Conservation (phyloP, 2,329 filamentous ascomycete genomes). For the Chaetomium strumarium region DNA sequence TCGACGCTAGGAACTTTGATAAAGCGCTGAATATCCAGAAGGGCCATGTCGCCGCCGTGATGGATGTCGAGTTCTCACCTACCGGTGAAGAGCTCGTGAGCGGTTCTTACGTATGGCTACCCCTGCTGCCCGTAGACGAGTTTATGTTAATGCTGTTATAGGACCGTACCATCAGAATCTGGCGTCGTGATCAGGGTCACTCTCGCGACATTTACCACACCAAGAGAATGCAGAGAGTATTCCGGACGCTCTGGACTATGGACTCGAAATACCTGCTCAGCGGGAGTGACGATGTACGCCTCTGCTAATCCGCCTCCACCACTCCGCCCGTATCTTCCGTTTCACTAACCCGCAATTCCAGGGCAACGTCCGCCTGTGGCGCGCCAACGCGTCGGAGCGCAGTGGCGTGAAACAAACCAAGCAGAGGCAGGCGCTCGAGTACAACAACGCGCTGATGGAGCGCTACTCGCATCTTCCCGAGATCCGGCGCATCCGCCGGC, state of each 20-base stretch:
- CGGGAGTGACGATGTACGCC: slow-evolving; percentile 89
- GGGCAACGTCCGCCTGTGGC: slow-evolving; percentile 62
- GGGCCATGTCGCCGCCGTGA: slow-evolving; percentile 83
- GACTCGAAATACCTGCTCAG: slow-evolving; percentile 86
- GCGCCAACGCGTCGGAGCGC: slow-evolving; percentile 74
- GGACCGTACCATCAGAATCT: slow-evolving; percentile 81
- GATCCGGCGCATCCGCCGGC: slow-evolving; percentile 80
- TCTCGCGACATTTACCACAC: slow-evolving; percentile 94
- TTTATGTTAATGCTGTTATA: slow-evolving; percentile 37
- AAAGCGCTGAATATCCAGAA: slow-evolving; percentile 85
- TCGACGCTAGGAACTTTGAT: slow-evolving; percentile 89
- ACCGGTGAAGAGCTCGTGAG: slow-evolving; percentile 91
- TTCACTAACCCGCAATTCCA: neutral
- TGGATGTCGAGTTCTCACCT: slow-evolving; percentile 93
- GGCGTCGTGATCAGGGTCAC: slow-evolving; percentile 73
- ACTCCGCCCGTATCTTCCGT: neutral
- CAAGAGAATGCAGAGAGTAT: slow-evolving; percentile 77
- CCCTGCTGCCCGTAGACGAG: neutral
- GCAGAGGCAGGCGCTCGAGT: slow-evolving; percentile 84
- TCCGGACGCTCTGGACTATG: slow-evolving; percentile 76
- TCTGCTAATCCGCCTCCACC: slow-evolving; percentile 32
- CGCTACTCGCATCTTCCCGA: slow-evolving; percentile 95
- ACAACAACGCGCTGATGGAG: slow-evolving; percentile 77
- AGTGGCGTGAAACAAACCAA: slow-evolving; percentile 80
- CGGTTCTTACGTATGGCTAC: slow-evolving; percentile 63